Conservation (phyloP, 1,139 yeast genomes). For the Pichia terricola region DNA sequence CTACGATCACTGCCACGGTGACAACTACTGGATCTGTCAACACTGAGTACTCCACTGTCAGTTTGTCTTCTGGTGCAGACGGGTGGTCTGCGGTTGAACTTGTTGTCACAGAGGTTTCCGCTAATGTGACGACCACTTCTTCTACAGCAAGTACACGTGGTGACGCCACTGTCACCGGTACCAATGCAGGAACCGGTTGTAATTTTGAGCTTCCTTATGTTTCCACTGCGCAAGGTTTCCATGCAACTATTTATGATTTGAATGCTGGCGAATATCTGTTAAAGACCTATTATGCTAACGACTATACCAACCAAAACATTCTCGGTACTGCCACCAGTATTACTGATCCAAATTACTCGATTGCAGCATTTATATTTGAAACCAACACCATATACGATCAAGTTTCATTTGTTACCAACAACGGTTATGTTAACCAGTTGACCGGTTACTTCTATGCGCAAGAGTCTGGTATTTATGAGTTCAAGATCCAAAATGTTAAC, state of each 20-base stretch:
- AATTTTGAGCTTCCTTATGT: background rate
- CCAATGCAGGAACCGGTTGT: constrained; percentile 6
- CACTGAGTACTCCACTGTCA: background rate
- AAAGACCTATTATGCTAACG: constrained; percentile 8
- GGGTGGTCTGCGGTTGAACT: constrained; percentile 3
- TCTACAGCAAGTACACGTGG: background rate
- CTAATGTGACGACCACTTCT: background rate
- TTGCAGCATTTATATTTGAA: constrained; percentile 2
- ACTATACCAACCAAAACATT: constrained; percentile 5
- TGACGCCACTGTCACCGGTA: constrained; percentile 3
- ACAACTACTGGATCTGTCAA: constrained; percentile 3
- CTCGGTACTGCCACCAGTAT: constrained; percentile 7
- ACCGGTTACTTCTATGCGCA: constrained; percentile 16
- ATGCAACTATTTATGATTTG: constrained; percentile 6
- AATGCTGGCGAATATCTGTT: constrained; percentile 3
- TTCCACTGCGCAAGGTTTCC: constrained; percentile 6
- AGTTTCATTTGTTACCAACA: constrained; percentile 8
- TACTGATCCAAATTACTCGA: constrained; percentile 9
- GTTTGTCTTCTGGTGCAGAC: constrained; percentile 1
- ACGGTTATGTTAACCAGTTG: constrained; percentile 12
- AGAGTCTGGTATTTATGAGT: constrained; percentile 11
- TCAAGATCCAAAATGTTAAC: constrained; percentile 6
- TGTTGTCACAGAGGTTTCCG: constrained; percentile 2
- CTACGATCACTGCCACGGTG: constrained; percentile 5
- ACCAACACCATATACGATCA: constrained; percentile 12